Evolutionary conservation across 2,329 filamentous ascomycete genomes (phyloP).

Genomic region (Volutella citrinella): DNA sequence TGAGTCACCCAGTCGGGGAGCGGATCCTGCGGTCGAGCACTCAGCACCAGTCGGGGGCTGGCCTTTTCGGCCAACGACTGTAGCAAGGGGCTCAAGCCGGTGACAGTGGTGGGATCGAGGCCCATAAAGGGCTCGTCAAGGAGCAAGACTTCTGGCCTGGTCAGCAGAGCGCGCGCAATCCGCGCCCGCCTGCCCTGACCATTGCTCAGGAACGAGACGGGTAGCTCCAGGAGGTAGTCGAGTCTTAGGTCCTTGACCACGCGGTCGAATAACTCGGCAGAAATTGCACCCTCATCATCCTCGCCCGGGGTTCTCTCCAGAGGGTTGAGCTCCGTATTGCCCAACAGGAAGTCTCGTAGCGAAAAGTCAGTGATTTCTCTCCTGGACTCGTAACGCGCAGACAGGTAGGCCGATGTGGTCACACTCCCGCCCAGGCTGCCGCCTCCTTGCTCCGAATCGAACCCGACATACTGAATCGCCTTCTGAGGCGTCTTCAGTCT

Average conservation of each 20-base stretch:
- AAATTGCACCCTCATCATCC: conserved; percentile 45
- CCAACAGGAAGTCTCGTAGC: conserved; percentile 74
- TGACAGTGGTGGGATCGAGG: conserved; percentile 78
- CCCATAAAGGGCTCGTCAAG: conserved; percentile 97
- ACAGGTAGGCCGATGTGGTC: conserved; percentile 75
- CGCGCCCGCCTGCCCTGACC: conserved; percentile 84
- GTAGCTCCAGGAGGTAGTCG: conserved; percentile 67
- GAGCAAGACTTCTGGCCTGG: conserved; percentile 74
- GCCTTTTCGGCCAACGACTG: conserved; percentile 63
- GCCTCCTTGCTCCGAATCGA: conserved; percentile 67
- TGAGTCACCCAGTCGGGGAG: conserved; percentile 91
- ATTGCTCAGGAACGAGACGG: conserved; percentile 88
- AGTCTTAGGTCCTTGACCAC: conserved; percentile 71
- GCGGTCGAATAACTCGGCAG: conserved; percentile 51
- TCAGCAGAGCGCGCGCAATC: conserved; percentile 82
- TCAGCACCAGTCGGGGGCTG: conserved; percentile 71
- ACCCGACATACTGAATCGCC: conserved; percentile 88
- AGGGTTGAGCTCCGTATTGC: conserved; percentile 80
- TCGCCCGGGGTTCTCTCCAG: conserved; percentile 37
- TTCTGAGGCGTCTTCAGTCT: conserved; percentile 56
- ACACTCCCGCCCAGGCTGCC: conserved; percentile 50
- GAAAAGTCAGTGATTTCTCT: conserved; percentile 87
- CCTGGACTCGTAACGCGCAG: conserved; percentile 84
- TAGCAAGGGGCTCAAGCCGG: conserved; percentile 68
- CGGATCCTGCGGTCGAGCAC: conserved; percentile 78